Conservation (phyloP, 352 stramenopile species). For the Elongisporangium prolatum region DNA sequence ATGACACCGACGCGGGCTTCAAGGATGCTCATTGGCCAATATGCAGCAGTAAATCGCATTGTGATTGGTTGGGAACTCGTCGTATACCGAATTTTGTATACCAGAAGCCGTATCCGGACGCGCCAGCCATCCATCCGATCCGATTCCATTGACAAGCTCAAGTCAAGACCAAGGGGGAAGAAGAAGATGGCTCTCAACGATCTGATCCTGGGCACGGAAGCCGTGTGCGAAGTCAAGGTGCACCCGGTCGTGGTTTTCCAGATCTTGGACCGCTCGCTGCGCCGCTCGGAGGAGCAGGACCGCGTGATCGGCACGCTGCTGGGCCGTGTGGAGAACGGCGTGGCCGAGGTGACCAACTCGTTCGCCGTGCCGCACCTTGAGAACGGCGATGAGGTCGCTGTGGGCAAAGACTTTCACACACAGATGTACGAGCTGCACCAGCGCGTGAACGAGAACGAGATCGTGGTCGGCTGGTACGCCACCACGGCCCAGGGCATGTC, state of each 20-base stretch:
- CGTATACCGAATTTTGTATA: background rate
- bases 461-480: constrained; percentile 97
- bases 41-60: background rate
- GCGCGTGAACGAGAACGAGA: constrained; percentile 92
- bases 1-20: background rate
- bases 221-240: constrained; percentile 79
- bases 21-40: background rate
- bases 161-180: constrained; percentile 2
- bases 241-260: constrained; percentile 97
- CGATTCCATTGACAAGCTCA: background rate
- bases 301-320: constrained; percentile 98
- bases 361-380: constrained; percentile 97
- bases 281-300: constrained; percentile 89
- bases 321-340: constrained; percentile 81
- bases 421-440: constrained; percentile 96
- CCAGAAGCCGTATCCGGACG: background rate
- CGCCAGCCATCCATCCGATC: constrained; percentile 5
- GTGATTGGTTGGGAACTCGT: background rate
- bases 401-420: constrained; percentile 98
- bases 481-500: constrained; percentile 37
- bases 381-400: constrained; percentile 94
- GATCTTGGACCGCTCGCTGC: constrained; percentile 95
- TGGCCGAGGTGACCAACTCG: constrained; percentile 92
- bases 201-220: constrained; percentile 74
- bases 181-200: constrained; percentile 29